Evolutionary conservation across 495 filamentous ascomycete genomes (phyloP), one percentile per base, ranked within the genome.

Genomic region (Hyaloscypha hepaticicola): DNA sequence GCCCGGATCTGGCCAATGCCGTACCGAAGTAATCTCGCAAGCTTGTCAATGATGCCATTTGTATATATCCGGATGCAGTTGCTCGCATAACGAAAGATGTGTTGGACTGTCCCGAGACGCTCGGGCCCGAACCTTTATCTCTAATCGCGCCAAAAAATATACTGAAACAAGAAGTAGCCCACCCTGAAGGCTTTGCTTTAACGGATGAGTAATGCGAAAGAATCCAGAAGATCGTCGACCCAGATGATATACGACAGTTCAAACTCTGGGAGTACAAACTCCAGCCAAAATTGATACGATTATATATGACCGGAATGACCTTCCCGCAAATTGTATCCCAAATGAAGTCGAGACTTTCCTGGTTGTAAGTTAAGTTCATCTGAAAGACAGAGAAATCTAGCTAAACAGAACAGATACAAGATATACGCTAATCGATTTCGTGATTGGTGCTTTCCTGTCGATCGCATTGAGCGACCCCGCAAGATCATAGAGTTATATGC

Each of bases 301-400:
- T 60, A 25, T 60, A 60, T 29, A 60, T 60, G 33, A 60, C 58
- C 19, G 48, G 38, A 33, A 45, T 48, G 24, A 60, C 33, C 12
- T 60, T 48, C 21, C 19, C 19, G 5, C 33, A 60, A 25, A 60
- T 60, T 29, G 34, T 9, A 26, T 14, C 38, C 5, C 14, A 16
- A 11, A 60, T 60, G 21, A 49, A 29, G 58, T 12, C 58, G 5
- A 48, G 26, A 28, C 58, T 60, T 26, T n/a, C 25, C 26, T 60
- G 33, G 58, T 48, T 33, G 33, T 60, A 60, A 60, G 58, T 58
- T 6, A 3, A 16, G 22, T n/a, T 28, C 6, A 19, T 55, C 24
- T 25, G 6, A 24, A 55, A 28, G 5, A 55, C 31, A 33, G 31
- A 33, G 11, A 33, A 11, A 5, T 33, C 5, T 22, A 16, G 24